A percentile compares a stretch with the other conserved stretches of the same genome.
These are phyloP conservation scores for Pseudogymnoascus sp. DNA, from an alignment of 2,329 filamentous ascomycete genomes.

Conservation along the genomic window DNA sequence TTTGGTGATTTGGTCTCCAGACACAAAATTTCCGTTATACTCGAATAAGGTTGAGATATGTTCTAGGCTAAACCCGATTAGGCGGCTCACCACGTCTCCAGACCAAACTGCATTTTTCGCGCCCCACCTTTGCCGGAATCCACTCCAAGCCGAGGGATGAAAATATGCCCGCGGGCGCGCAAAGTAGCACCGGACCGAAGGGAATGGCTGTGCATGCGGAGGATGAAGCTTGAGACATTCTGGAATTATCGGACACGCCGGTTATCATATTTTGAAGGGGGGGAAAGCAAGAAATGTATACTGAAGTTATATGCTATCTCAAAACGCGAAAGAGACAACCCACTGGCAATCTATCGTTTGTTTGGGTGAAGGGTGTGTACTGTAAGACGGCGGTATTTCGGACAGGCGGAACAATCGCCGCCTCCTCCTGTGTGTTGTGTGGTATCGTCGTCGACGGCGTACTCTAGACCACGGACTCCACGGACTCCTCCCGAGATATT, in stretches of 20 bases:
- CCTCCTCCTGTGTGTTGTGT: background rate
- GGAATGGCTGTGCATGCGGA: background rate
- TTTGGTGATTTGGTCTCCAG: conserved; percentile 4
- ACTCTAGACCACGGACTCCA: background rate
- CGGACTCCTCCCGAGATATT: background rate
- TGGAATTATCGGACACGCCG: background rate
- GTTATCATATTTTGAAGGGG: background rate
- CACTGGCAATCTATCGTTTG: background rate
- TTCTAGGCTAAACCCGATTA: background rate
- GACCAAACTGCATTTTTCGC: conserved; percentile 10
- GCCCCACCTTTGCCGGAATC: conserved; percentile 3
- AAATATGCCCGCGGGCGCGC: background rate
- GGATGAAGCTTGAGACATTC: background rate
- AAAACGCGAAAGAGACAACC: background rate
- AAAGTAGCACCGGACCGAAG: background rate
- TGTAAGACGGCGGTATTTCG: background rate
- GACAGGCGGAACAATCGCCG: conserved; percentile 4
- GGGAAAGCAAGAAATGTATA: background rate
- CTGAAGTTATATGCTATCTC: background rate
- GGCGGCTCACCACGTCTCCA: conserved; percentile 10
- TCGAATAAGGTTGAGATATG: conserved; percentile 5
- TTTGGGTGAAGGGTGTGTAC: background rate
- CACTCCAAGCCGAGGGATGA: conserved; percentile 5
- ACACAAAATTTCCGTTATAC: conserved; percentile 6
- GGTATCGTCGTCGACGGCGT: background rate